Evolutionary conservation across 2,329 filamentous ascomycete genomes (phyloP).

Genomic region (Colletotrichum simmondsii): DNA sequence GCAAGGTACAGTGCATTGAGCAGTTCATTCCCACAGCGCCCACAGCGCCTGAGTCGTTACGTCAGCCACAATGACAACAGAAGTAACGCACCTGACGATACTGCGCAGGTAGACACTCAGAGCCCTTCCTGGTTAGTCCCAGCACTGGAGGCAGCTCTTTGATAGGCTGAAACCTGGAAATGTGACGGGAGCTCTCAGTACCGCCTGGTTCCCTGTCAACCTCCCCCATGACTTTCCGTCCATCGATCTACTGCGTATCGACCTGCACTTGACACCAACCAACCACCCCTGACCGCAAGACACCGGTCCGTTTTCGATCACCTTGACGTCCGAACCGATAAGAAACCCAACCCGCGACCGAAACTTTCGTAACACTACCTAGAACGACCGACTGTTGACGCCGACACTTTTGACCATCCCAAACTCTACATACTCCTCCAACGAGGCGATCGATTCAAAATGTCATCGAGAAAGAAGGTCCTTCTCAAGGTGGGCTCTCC

Average conservation of each 20-base stretch:
- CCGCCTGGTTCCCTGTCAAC: slow-evolving; percentile 34
- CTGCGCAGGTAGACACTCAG: neutral
- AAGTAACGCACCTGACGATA: slow-evolving; percentile 7
- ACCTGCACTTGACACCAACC: slow-evolving; percentile 33
- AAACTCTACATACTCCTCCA: neutral
- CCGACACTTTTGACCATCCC: neutral
- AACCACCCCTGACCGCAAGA: slow-evolving; percentile 33
- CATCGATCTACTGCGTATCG: slow-evolving; percentile 25
- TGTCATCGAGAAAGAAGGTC: slow-evolving; percentile 90
- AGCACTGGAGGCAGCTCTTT: slow-evolving; percentile 20
- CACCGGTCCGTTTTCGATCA: slow-evolving; percentile 30
- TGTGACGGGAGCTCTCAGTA: slow-evolving; percentile 35
- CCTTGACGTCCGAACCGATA: slow-evolving; percentile 20
- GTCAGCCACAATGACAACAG: slow-evolving; percentile 23
- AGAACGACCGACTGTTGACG: slow-evolving; percentile 16
- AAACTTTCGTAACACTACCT: slow-evolving; percentile 6
- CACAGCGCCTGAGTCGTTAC: slow-evolving; percentile 2
- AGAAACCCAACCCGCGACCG: slow-evolving; percentile 16
- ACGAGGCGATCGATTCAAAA: slow-evolving; percentile 50
- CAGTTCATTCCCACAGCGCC: neutral
- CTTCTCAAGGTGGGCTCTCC: slow-evolving; percentile 77
- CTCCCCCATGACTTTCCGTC: slow-evolving; percentile 30
- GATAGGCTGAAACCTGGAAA: slow-evolving; percentile 35
- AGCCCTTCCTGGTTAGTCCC: slow-evolving; percentile 30
- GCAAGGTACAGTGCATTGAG: neutral